These are phyloP conservation scores for Phytophthora hybrid DNA, from an alignment of 352 stramenopile species.

Conservation along the genomic window DNA sequence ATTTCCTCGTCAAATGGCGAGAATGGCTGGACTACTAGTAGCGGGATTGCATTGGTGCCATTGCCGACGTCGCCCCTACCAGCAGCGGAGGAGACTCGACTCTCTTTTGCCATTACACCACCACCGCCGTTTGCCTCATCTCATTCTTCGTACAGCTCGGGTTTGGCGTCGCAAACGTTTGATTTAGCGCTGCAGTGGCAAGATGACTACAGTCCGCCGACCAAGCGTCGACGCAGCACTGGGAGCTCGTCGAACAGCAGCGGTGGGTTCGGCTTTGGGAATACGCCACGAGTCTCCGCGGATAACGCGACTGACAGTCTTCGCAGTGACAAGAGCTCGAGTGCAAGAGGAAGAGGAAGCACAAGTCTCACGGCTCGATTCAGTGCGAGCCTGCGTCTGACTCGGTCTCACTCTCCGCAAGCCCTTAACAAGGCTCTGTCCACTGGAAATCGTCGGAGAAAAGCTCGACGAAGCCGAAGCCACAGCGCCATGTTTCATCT, in stretches of 20 bases:
- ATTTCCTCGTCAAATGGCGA: slow-evolving; percentile 18
- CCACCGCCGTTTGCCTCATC: slow-evolving; percentile 6
- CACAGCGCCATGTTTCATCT: slow-evolving; percentile 18
- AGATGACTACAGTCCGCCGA: slow-evolving; percentile 19
- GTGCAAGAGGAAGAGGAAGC: slow-evolving; percentile 1
- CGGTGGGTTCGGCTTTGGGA: slow-evolving; percentile 15
- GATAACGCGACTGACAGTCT: slow-evolving; percentile 15
- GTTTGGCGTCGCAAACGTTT: not conserved
- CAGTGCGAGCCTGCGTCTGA: slow-evolving; percentile 27
- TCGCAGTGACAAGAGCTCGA: slow-evolving; percentile 5
- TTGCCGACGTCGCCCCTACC: slow-evolving; percentile 5
- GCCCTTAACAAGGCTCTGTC: slow-evolving; percentile 12
- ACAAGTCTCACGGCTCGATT: slow-evolving; percentile 28
- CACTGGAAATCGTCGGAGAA: slow-evolving; percentile 1
- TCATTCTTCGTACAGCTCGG: slow-evolving; percentile 11
- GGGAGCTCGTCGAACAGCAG: slow-evolving; percentile 30
- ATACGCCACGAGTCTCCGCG: not conserved
- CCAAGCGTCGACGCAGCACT: slow-evolving; percentile 25
- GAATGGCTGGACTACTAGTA: slow-evolving; percentile 2
- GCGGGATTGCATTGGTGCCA: slow-evolving; percentile 13
- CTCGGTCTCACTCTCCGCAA: slow-evolving; percentile 25
- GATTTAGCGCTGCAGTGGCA: slow-evolving; percentile 4
- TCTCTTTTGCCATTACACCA: slow-evolving; percentile 6
- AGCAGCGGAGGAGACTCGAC: not conserved
- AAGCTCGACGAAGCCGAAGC: slow-evolving; percentile 12